Conservation (phyloP, 306 rosid genomes). For the Senna siamea region DNA sequence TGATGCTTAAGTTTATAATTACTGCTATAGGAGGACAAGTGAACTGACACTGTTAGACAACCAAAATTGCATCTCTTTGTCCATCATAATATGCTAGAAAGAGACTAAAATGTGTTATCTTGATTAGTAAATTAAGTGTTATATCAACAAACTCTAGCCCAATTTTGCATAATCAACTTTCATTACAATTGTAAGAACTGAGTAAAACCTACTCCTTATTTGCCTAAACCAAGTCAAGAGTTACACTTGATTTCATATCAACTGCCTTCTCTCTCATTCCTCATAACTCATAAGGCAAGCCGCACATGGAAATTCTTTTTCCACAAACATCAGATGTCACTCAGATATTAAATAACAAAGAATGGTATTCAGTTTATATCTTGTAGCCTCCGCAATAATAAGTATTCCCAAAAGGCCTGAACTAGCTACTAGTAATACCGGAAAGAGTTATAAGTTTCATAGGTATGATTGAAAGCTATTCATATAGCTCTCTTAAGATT, state of each 20-base stretch:
- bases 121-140: not conserved
- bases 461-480: not conserved
- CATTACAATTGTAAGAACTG: not conserved
- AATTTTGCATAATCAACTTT: not conserved
- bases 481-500: not conserved
- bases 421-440: not conserved
- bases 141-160: constrained; percentile 6
- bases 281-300: not conserved
- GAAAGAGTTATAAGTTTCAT: not conserved
- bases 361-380: not conserved
- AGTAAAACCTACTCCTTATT: not conserved
- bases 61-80: constrained; percentile 1
- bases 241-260: constrained; percentile 9
- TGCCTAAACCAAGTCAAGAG: not conserved
- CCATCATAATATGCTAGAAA: not conserved
- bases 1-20: constrained; percentile 5
- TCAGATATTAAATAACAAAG: not conserved
- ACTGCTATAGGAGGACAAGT: not conserved
- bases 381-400: not conserved
- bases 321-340: not conserved
- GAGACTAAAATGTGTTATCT: not conserved
- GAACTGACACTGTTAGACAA: not conserved
- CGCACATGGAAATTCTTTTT: not conserved
- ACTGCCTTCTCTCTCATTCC: not conserved
- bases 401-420: not conserved